Base-by-base conservation (phyloP, 1,284 basidiomycete species). In the Cutaneotrichosporon cyanovorans region DNA sequence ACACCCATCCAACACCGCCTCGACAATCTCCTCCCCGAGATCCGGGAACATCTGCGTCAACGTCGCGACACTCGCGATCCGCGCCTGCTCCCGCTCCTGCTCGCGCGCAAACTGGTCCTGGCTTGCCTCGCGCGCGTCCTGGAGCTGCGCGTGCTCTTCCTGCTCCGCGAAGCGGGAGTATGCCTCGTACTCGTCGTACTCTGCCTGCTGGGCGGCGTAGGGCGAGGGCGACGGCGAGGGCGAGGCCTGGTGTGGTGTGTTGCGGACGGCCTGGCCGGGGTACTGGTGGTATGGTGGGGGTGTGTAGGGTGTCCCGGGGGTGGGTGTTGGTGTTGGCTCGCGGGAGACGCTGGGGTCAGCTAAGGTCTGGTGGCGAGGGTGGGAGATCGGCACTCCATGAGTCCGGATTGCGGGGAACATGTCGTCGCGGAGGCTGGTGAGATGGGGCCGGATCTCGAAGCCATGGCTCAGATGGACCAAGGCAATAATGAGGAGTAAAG, bases 1-100 rank as follows among this genome's bases (percentile, higher is more conserved):
- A 58, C 88, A 88, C 33, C 84, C 84, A 62, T 92, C 84, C 46
- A 95, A 71, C 30, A 95, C 87, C 77, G 80, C 83, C 56, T 89
- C 85, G 40, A 88, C 76, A 30, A 93, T 79, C 68, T 91, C 90
- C 42, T 69, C 66, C 61, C 92, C 89, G 55, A 85, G 75, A 6
- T 69, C 70, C 1, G 89, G 88, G 77, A 93, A 93, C 54, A 92
- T 91, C 71, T 90, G 87, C 50, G 78, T 72, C 52, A 92, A 71
- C 19, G 88, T 92, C 58, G 82, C 80, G 48, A 69, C 59, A 36
- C 62, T 67, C 4, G 63, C 66, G 2, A 45, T 45, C 12, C 62
- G 52, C 14, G 59, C 59, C 43, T 63, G 63, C 20, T 54, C 52
- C 14, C 62, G 52, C 14, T 58, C 59, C 43, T 63, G 63, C 20